A percentile compares a stretch with the other conserved stretches of the same genome.
Conservation (phyloP, 768 basidiomycete genomes). For the Podaxis rugospora region DNA sequence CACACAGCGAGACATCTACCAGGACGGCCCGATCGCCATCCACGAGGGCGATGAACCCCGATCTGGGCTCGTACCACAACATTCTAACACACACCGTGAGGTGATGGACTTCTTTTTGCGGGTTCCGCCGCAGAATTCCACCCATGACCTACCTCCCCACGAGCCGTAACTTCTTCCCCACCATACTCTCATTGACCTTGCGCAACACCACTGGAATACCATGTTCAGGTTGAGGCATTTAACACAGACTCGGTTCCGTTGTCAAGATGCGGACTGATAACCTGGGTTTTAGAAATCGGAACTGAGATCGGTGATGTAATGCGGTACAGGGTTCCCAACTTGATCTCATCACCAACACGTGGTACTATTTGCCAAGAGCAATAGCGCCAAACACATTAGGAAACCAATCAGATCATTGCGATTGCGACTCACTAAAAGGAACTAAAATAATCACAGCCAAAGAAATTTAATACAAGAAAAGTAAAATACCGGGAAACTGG, state of each 20-base stretch:
- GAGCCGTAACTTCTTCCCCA: constrained; percentile 52
- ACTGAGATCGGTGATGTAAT: not conserved
- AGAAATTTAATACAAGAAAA: not conserved
- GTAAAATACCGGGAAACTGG: not conserved
- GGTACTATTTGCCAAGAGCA: constrained; percentile 4
- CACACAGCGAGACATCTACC: constrained; percentile 52
- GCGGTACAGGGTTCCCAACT: not conserved
- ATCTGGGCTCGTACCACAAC: constrained; percentile 48
- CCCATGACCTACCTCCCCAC: constrained; percentile 47
- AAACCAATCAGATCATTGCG: constrained; percentile 9
- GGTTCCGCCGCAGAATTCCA: not conserved
- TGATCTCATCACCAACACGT: constrained; percentile 10
- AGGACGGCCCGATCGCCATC: constrained; percentile 48
- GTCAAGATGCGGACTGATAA: not conserved
- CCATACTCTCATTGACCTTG: constrained; percentile 31
- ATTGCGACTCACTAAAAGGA: not conserved
- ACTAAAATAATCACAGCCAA: not conserved
- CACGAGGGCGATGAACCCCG: constrained; percentile 43
- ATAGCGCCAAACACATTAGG: constrained; percentile 3
- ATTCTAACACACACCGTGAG: constrained; percentile 34
- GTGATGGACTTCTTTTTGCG: constrained; percentile 5
- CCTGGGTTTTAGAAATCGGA: not conserved
- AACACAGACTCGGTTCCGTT: constrained; percentile 3
- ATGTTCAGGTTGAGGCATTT: constrained; percentile 46
- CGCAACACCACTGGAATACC: constrained; percentile 42